phyloP scores from a whole-genome alignment of 176 grass and related monocot species.

The Tuctoria greenei region DNA sequence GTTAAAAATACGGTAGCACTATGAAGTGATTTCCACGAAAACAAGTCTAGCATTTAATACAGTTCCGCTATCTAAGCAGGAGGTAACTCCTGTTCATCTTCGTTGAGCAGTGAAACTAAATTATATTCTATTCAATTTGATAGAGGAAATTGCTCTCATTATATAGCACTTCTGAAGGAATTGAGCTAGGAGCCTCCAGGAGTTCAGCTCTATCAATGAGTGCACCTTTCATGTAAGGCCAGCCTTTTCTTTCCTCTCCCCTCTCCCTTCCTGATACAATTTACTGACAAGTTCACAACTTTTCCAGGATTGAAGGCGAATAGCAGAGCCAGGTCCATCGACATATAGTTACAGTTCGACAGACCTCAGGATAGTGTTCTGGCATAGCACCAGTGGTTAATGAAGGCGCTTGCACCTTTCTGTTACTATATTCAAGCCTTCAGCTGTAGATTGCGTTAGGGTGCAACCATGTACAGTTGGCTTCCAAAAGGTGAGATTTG shows the following conservation, averaged over 20 bases:
- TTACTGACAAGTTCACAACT: slow-evolving; percentile 9
- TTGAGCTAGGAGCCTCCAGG: slow-evolving; percentile 43
- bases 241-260: neutral
- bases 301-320: slow-evolving; percentile 57
- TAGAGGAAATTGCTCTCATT: slow-evolving; percentile 73
- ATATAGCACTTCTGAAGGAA: slow-evolving; percentile 44
- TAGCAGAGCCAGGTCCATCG: slow-evolving; percentile 19
- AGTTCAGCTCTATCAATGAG: slow-evolving; percentile 50
- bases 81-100: slow-evolving; percentile 3
- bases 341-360: slow-evolving; percentile 26
- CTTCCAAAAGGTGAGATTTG: slow-evolving; percentile 40
- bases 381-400: slow-evolving; percentile 25
- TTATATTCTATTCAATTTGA: slow-evolving; percentile 32
- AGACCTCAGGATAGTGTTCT: slow-evolving; percentile 9
- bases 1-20: neutral
- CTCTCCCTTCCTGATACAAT: slow-evolving; percentile 7
- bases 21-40: slow-evolving; percentile 13
- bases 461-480: slow-evolving; percentile 41
- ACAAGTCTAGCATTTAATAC: slow-evolving; percentile 10
- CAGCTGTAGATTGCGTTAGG: slow-evolving; percentile 29
- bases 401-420: slow-evolving; percentile 28
- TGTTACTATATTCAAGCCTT: slow-evolving; percentile 37
- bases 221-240: slow-evolving; percentile 58
- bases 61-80: slow-evolving; percentile 8
- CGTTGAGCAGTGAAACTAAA: slow-evolving; percentile 30